Evolutionary conservation across 2,329 filamentous ascomycete species (phyloP), one percentile per base, ranked within the genome.

Genomic region (Colletotrichum caudatum): DNA sequence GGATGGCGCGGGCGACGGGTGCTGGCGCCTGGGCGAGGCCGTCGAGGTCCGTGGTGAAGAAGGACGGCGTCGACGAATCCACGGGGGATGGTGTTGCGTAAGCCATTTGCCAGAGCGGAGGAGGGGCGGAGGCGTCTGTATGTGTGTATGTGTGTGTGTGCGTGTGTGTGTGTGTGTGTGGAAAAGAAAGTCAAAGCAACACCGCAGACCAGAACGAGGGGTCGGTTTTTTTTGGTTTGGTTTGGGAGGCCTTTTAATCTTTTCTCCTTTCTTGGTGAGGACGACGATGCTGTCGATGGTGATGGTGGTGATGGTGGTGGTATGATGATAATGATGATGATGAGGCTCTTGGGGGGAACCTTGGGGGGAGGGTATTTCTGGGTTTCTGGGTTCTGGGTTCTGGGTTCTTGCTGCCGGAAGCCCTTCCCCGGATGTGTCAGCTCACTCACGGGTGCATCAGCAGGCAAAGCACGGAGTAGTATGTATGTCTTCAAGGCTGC

Each of bases 401-500:
- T 68, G 58, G 69, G 69, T 71, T 71, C 69, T 67, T 37, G 64
- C 63, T 46, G 51, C 69, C 69, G 69, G 69, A 71, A 71, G 69
- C 64, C 64, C 64, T 71, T 71, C 69, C 69, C 69, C 69, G 69
- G 69, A 64, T 63, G 64, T 71, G 69, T 71, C 69, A 71, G 69
- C 69, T 71, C 69, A 68, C 64, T 68, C 64, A 71, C 64, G 64
- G 69, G 68, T 71, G 69, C 69, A 71, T 68, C 51, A 71, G 58
- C 64, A 50, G 44, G 39, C 57, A 71, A 58, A 53, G 26, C 18
- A 35, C n/a, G n/a, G n/a, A n/a, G n/a, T n/a, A n/a, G n/a, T n/a
- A n/a, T n/a, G 26, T 41, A 63, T 68, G 69, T 68, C 69, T 71
- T 71, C 64, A 68, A 71, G 64, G 57, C 33, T 20, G 20, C 29